Evolutionary conservation across 148 eudicot species (phyloP).

Genomic region (Chenopodium formosanum): DNA sequence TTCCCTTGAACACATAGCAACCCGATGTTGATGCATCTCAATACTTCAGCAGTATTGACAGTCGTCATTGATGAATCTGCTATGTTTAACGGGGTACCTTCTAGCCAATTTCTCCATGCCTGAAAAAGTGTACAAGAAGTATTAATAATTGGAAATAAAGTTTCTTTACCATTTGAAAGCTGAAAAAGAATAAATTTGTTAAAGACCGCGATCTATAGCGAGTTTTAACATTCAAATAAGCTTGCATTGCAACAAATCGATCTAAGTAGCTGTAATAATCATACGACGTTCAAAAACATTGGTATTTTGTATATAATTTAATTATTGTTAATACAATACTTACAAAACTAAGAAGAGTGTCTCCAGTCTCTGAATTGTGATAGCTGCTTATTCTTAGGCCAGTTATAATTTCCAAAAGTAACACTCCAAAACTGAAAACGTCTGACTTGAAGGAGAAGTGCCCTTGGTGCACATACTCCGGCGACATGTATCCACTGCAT

Average conservation of each 20-base stretch:
- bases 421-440: constrained; percentile 50
- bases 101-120: constrained; percentile 50
- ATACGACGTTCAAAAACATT: too few species aligned
- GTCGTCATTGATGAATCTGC: constrained; percentile 28
- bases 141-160: too few species aligned
- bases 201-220: too few species aligned
- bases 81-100: constrained; percentile 27
- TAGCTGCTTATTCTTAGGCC: constrained; percentile 33
- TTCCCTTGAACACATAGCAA: constrained; percentile 40
- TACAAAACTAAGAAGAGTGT: constrained; percentile 37
- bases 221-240: too few species aligned
- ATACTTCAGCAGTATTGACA: constrained; percentile 9
- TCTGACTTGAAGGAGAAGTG: constrained; percentile 46
- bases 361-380: constrained; percentile 19
- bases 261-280: too few species aligned
- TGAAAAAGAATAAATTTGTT: too few species aligned
- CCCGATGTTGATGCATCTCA: constrained; percentile 39
- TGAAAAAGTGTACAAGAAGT: constrained; percentile 10
- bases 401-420: constrained; percentile 42
- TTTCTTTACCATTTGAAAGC: too few species aligned
- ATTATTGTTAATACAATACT: constrained; percentile 15
- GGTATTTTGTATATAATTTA: not conserved
- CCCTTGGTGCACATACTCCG: constrained; percentile 42
- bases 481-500: constrained; percentile 56
- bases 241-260: too few species aligned